Evolutionary conservation across 2,329 filamentous ascomycete genomes (phyloP).

Genomic region (Aureobasidium sp.): DNA sequence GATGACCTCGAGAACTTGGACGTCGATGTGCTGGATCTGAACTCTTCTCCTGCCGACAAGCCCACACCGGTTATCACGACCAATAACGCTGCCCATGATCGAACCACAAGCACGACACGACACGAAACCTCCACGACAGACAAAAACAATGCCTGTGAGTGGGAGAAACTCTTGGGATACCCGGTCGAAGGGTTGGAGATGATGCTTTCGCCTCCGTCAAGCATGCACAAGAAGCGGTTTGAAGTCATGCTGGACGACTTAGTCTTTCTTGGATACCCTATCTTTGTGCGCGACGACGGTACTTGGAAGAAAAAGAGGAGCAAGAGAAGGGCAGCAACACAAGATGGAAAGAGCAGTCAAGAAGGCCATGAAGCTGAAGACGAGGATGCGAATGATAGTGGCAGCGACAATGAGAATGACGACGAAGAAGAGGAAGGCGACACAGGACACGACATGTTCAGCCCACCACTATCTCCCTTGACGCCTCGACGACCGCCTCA

Average conservation of each 20-base stretch:
- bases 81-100: not conserved
- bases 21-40: constrained; percentile 6
- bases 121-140: constrained; percentile 4
- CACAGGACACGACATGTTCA: not conserved
- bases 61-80: not conserved
- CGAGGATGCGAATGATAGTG: constrained; percentile 6
- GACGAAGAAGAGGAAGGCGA: constrained; percentile 2
- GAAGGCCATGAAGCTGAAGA: not conserved
- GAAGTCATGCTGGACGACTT: constrained; percentile 85
- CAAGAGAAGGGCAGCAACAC: constrained; percentile 8
- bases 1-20: constrained; percentile 20
- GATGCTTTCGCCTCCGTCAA: constrained; percentile 77
- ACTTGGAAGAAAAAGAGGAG: constrained; percentile 65
- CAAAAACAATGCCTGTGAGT: constrained; percentile 35
- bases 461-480: constrained; percentile 4
- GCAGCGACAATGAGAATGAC: constrained; percentile 13
- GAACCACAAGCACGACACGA: not conserved
- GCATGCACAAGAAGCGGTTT: constrained; percentile 85
- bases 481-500: constrained; percentile 8
- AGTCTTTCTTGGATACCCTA: constrained; percentile 83
- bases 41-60: constrained; percentile 5
- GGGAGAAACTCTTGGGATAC: constrained; percentile 80
- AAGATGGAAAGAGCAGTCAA: constrained; percentile 2
- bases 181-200: constrained; percentile 82
- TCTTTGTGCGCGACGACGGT: constrained; percentile 83